Base-by-base conservation (phyloP, 2,329 filamentous ascomycete genomes). In the Nigrospora osmanthi region DNA sequence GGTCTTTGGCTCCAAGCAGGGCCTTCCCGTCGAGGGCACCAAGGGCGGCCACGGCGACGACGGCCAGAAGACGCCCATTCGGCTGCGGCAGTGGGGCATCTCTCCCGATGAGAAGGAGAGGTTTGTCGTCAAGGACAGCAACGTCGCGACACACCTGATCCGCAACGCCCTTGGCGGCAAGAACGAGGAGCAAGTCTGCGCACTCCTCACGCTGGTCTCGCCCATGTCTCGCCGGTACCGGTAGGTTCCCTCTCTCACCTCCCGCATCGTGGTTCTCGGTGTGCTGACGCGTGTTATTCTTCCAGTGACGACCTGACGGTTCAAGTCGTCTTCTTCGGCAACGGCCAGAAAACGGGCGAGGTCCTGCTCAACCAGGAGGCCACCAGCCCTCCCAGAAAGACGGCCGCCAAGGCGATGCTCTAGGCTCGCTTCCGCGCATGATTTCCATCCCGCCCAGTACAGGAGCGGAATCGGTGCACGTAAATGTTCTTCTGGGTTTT, bases 301-400 rank as follows among this genome's bases (percentile, higher is more conserved):
- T 36, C 38, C 48, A 91, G 89, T 54, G 93, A 98, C 61, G 93
- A 98, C 62, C 70, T 98, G 51, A 98, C 93, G 0, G 91, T 98
- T 14, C 89, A 98, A 65, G 93, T 98, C 49, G 95, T 98, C 59
- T 98, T 98, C 76, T 98, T 98, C 58, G 93, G 93, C 48, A 81
- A 95, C 54, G 80, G 84, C 33, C 72, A 83, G 43, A 83, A 83
- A 61, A 85, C 77, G 30, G 89, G 90, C 33, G 83, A 85, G 51
- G 85, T 97, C 6, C 78, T 84, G 6, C 64, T 95, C 47, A 98
- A 97, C 65, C 73, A 84, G 52, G 91, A 96, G 58, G 93, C 93
- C 2, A 95, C 84, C 48, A 87, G 85, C 35, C 63, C 71, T 2
- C 68, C 69, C 42, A 54, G 55, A 49, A 54, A 55, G 48, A 36